phyloP scores from a whole-genome alignment of 192 early-diverging fungal species.

The Coemansia nantahalensis region DNA sequence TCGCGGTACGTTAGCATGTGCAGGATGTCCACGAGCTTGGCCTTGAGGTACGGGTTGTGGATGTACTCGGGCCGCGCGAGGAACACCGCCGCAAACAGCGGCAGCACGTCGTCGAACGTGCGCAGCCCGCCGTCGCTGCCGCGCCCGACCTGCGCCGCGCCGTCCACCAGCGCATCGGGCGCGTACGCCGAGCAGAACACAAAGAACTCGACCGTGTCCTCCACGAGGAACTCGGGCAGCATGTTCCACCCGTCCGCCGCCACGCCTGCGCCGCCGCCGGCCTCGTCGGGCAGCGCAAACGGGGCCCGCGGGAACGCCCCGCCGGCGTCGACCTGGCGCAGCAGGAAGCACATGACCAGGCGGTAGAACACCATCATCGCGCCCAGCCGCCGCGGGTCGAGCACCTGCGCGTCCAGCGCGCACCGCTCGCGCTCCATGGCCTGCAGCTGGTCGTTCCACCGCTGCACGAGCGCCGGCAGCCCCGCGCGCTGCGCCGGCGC shows the following conservation, averaged over 20 bases:
- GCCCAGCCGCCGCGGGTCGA: constrained; percentile 69
- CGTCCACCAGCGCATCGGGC: constrained; percentile 35
- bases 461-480: constrained; percentile 53
- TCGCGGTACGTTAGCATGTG: constrained; percentile 43
- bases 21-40: constrained; percentile 86
- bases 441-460: constrained; percentile 68
- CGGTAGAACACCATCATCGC: constrained; percentile 78
- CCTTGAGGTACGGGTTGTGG: constrained; percentile 94
- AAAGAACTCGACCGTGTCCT: constrained; percentile 69
- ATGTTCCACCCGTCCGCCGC: constrained; percentile 55
- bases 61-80: constrained; percentile 74
- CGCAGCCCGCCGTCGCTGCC: constrained; percentile 14
- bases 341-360: constrained; percentile 84
- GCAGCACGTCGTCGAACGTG: constrained; percentile 48
- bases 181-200: constrained; percentile 32
- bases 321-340: constrained; percentile 67
- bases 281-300: constrained; percentile 36
- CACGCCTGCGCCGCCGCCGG: not conserved
- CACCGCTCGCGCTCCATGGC: constrained; percentile 63
- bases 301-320: constrained; percentile 31
- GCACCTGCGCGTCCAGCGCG: constrained; percentile 71
- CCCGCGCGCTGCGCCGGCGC: constrained; percentile 21
- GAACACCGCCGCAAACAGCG: constrained; percentile 76
- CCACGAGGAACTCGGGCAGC: constrained; percentile 91
- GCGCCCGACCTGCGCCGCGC: constrained; percentile 33